phyloP scores from a whole-genome alignment of 495 filamentous ascomycete species.

The Astrocystis sublimbata region DNA sequence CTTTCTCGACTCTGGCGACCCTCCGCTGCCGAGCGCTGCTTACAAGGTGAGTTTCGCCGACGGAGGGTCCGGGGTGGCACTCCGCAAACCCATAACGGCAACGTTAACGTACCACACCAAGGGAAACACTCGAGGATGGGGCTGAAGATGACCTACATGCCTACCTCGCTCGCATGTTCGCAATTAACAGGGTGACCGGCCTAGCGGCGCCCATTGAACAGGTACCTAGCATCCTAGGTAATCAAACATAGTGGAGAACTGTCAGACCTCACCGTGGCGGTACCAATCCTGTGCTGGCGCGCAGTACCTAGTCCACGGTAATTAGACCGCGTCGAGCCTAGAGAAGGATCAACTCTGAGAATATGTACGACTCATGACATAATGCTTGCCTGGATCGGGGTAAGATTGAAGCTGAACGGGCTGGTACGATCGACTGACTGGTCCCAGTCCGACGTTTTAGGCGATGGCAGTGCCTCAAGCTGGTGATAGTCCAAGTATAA shows the following conservation, averaged over 20 bases:
- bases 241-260: conserved; percentile 10
- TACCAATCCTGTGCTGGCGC: neutral
- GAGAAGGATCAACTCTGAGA: neutral
- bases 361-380: too few species aligned
- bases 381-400: too few species aligned
- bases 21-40: too few species aligned
- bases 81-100: conserved; percentile 4
- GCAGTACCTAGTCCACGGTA: neutral
- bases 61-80: neutral
- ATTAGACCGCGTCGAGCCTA: too few species aligned
- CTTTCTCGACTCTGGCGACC: too few species aligned
- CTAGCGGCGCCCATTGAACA: neutral
- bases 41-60: too few species aligned
- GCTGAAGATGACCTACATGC: conserved; percentile 5
- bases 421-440: too few species aligned
- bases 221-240: too few species aligned
- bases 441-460: too few species aligned
- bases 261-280: neutral
- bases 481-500: too few species aligned
- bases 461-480: too few species aligned
- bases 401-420: too few species aligned
- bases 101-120: neutral
- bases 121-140: conserved; percentile 3
- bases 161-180: neutral
- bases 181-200: neutral